phyloP scores from a whole-genome alignment of 257 asterid genomes.

The Asclepias syriaca region DNA sequence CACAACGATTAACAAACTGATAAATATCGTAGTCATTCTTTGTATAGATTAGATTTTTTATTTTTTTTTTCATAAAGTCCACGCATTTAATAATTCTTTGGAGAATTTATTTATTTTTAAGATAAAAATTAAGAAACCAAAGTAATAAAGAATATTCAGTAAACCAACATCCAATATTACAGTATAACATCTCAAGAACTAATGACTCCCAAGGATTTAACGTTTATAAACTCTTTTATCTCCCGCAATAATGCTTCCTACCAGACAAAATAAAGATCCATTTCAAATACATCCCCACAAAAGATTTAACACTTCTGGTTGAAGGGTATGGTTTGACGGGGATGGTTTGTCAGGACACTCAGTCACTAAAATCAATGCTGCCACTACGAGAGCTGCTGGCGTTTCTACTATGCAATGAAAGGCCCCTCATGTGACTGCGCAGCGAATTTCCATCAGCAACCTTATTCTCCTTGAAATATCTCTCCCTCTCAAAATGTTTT shows the following conservation, averaged over 20 bases:
- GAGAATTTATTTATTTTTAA: no score
- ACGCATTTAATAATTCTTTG: no score
- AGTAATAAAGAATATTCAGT: neutral
- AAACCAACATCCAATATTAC: neutral
- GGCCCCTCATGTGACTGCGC: conserved; percentile 53
- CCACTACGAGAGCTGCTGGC: conserved; percentile 73
- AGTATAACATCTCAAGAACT: neutral
- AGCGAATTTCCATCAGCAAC: conserved; percentile 42
- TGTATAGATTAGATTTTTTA: no score
- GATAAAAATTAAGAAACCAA: neutral
- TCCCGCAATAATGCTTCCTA: neutral
- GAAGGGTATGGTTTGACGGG: neutral
- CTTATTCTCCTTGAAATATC: conserved; percentile 71
- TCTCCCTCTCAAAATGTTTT: conserved; percentile 81
- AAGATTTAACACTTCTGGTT: neutral
- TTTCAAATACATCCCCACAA: neutral
- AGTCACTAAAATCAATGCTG: conserved; percentile 67
- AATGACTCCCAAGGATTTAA: neutral
- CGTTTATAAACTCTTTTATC: neutral
- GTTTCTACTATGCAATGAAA: conserved; percentile 78
- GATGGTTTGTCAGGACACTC: conserved; percentile 7
- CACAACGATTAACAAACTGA: no score
- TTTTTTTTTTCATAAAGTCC: no score
- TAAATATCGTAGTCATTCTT: no score
- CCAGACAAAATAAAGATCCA: neutral